Conservation (phyloP, 177 flowering plant species). For the Vitis hybrid region DNA sequence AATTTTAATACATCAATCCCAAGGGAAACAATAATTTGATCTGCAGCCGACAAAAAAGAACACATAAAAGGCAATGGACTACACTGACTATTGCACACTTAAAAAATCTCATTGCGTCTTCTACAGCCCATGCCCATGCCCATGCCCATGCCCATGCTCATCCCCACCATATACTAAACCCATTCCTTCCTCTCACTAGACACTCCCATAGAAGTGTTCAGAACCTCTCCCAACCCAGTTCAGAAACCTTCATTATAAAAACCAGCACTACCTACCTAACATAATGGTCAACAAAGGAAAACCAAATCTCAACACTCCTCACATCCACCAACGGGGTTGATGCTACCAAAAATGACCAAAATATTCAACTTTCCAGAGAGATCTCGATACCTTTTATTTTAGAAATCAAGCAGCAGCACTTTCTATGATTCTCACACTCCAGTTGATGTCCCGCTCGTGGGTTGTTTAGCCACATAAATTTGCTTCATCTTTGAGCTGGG, state of each 20-base stretch:
- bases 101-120: not conserved
- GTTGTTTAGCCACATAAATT: conserved; percentile 86
- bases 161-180: not conserved
- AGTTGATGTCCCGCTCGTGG: conserved; percentile 29
- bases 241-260: conserved; percentile 5
- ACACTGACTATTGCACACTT: not conserved
- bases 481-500: conserved; percentile 64
- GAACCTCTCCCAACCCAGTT: conserved; percentile 8
- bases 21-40: not conserved
- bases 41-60: not conserved
- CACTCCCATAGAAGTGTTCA: not conserved
- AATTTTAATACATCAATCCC: conserved; percentile 1
- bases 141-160: too few species aligned
- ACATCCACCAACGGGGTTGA: not conserved
- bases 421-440: conserved; percentile 14
- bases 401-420: not conserved
- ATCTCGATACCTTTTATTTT: not conserved
- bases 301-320: conserved; percentile 4
- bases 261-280: not conserved
- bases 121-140: too few species aligned
- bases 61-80: not conserved
- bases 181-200: not conserved
- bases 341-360: conserved; percentile 5
- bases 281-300: not conserved
- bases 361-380: not conserved